Evolutionary conservation across 352 stramenopile species (phyloP).

Genomic region (Globisporangium takayamanum): DNA sequence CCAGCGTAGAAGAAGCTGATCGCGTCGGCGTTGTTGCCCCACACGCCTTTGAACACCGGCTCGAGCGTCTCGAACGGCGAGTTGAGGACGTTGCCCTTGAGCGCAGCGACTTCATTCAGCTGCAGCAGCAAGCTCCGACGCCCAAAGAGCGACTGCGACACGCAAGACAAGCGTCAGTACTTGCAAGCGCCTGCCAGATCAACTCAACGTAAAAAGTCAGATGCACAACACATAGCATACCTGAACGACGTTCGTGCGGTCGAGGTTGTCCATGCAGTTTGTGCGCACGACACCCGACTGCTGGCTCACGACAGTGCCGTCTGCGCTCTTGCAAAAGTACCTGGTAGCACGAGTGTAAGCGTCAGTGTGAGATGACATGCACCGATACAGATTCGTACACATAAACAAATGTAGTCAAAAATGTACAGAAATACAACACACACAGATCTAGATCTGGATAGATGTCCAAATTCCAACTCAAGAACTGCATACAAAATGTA

Average conservation of each 20-base stretch:
- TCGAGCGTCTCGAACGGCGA: slow-evolving; percentile 66
- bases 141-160: slow-evolving; percentile 87
- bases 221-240: slow-evolving; percentile 9
- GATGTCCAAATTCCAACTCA: too few species aligned
- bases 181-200: too few species aligned
- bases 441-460: too few species aligned
- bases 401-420: too few species aligned
- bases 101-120: slow-evolving; percentile 55
- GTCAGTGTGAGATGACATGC: too few species aligned
- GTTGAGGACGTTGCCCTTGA: slow-evolving; percentile 68
- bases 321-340: slow-evolving; percentile 49
- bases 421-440: too few species aligned
- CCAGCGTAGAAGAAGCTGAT: slow-evolving; percentile 93
- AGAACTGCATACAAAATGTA: not conserved
- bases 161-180: too few species aligned
- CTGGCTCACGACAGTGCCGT: slow-evolving; percentile 40
- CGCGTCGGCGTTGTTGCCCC: slow-evolving; percentile 95
- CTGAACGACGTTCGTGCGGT: slow-evolving; percentile 87
- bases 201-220: too few species aligned
- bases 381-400: too few species aligned
- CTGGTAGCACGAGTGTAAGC: slow-evolving; percentile 11
- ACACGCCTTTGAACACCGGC: slow-evolving; percentile 84
- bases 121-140: slow-evolving; percentile 84
- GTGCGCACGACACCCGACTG: slow-evolving; percentile 93
- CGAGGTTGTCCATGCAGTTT: slow-evolving; percentile 99